Percentiles rank a stretch among this genome's conserved stretches.
phyloP scores from a whole-genome alignment of 2,329 filamentous ascomycete species.

The Dothistroma pini region DNA sequence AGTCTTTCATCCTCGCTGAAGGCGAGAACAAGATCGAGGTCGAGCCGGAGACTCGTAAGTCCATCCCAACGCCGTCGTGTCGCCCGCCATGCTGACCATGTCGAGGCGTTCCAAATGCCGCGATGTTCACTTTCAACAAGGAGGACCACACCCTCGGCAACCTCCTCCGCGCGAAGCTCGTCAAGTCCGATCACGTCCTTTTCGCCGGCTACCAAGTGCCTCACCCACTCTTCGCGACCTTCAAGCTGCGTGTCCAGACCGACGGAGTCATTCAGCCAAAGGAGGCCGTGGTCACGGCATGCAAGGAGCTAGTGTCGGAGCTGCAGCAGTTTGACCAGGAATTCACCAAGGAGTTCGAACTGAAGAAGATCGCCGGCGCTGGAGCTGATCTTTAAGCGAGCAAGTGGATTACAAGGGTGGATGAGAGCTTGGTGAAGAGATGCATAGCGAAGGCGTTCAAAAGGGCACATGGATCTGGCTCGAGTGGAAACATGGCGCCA shows the following conservation, averaged over 20 bases:
- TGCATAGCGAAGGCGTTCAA: slow-evolving; percentile 27
- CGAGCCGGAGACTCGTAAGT: slow-evolving; percentile 81
- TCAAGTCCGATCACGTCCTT: slow-evolving; percentile 76
- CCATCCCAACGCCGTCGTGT: background rate
- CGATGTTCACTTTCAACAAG: slow-evolving; percentile 92
- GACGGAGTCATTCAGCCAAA: slow-evolving; percentile 86
- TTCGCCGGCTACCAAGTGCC: slow-evolving; percentile 86
- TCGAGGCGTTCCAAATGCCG: slow-evolving; percentile 85
- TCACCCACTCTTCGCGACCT: slow-evolving; percentile 44
- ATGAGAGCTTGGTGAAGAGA: slow-evolving; percentile 1
- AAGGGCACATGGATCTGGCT: slow-evolving; percentile 1
- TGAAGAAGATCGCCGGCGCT: slow-evolving; percentile 69
- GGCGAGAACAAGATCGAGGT: slow-evolving; percentile 93
- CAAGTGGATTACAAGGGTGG: background rate
- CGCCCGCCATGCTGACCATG: slow-evolving; percentile 4
- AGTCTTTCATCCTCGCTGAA: slow-evolving; percentile 82
- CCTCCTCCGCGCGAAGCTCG: slow-evolving; percentile 78
- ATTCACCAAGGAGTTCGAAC: slow-evolving; percentile 88
- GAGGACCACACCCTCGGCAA: slow-evolving; percentile 81
- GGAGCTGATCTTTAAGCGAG: slow-evolving; percentile 24
- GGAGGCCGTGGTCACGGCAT: slow-evolving; percentile 76
- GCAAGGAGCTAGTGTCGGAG: slow-evolving; percentile 76
- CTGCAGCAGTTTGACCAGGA: slow-evolving; percentile 76
- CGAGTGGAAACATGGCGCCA: background rate
- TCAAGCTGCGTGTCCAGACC: slow-evolving; percentile 78